A percentile compares a stretch with the other conserved stretches of the same genome.
These are phyloP conservation scores for Escovopsis sp. DNA, from an alignment of 2,329 filamentous ascomycete genomes.

Conservation along the genomic window DNA sequence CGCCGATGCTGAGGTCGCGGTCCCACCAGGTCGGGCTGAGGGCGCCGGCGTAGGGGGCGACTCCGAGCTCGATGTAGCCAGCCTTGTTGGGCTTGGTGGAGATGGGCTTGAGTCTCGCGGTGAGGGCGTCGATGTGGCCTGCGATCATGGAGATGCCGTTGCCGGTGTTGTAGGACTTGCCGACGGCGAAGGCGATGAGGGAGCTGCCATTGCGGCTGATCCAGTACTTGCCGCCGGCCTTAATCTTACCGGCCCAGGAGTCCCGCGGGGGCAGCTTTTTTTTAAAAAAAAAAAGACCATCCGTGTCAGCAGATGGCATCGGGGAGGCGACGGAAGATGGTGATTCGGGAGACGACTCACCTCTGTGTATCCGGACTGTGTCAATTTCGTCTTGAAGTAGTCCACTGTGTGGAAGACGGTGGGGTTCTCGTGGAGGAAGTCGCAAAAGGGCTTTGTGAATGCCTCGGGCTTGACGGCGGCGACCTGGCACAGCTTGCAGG, in stretches of 20 bases:
- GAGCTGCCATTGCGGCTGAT: conserved; percentile 73
- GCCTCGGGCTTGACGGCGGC: conserved; percentile 37
- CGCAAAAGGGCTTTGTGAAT: conserved; percentile 72
- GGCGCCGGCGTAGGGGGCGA: conserved; percentile 83
- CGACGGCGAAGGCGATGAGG: conserved; percentile 73
- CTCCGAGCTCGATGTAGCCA: conserved; percentile 77
- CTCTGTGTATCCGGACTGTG: conserved; percentile 57
- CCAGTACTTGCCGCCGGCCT: conserved; percentile 79
- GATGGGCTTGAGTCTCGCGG: conserved; percentile 81
- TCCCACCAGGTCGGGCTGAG: conserved; percentile 95
- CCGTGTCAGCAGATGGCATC: too few relatives aligned
- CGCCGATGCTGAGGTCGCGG: conserved; percentile 80
- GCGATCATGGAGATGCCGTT: conserved; percentile 82
- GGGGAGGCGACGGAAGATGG: too few relatives aligned
- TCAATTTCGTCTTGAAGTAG: conserved; percentile 60
- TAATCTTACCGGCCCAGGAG: conserved; percentile 57
- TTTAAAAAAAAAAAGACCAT: too few relatives aligned
- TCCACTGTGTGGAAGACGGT: conserved; percentile 86
- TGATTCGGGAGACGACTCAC: conserved; percentile 14
- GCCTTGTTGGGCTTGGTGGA: conserved; percentile 71
- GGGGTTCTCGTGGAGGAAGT: conserved; percentile 79
- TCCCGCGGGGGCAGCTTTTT: conserved; percentile 60
- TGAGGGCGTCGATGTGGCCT: conserved; percentile 85
- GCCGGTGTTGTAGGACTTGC: conserved; percentile 64
- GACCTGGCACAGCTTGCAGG: conserved; percentile 24